Conservation (phyloP, 805 yeast species). For the Clavispora santaluciae region DNA sequence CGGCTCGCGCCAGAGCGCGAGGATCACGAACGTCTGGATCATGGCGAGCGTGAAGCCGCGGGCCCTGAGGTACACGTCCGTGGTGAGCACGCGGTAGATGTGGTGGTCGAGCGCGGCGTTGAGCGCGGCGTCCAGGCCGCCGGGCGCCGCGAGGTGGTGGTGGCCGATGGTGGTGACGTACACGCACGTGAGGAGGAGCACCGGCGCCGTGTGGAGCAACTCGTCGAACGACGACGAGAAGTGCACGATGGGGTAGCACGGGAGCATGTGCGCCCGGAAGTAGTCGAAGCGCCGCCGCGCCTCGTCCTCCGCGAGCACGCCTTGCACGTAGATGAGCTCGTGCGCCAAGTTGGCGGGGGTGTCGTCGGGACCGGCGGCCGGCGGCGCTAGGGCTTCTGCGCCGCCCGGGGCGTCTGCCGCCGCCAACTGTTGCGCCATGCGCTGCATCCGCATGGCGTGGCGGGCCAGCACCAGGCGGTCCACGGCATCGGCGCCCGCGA, state of each 20-base stretch:
- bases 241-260: conserved; percentile 47
- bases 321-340: conserved; percentile 32
- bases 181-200: conserved; percentile 39
- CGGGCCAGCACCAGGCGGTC: neutral
- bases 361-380: neutral
- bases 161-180: conserved; percentile 46
- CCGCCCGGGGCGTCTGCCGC: neutral
- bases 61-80: conserved; percentile 37
- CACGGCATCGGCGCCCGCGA: neutral
- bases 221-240: conserved; percentile 37
- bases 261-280: conserved; percentile 36
- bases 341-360: conserved; percentile 24
- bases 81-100: conserved; percentile 42
- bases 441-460: neutral
- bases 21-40: conserved; percentile 39
- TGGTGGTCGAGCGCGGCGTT: conserved; percentile 41
- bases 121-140: conserved; percentile 26
- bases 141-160: conserved; percentile 11
- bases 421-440: neutral
- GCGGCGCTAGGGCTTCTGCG: neutral
- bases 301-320: conserved; percentile 29
- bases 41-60: conserved; percentile 39
- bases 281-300: conserved; percentile 28
- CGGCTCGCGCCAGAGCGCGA: conserved; percentile 52
- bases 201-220: conserved; percentile 38